These are phyloP conservation scores for Allium sativum DNA, from an alignment of 106 monocot species.

Conservation along the genomic window DNA sequence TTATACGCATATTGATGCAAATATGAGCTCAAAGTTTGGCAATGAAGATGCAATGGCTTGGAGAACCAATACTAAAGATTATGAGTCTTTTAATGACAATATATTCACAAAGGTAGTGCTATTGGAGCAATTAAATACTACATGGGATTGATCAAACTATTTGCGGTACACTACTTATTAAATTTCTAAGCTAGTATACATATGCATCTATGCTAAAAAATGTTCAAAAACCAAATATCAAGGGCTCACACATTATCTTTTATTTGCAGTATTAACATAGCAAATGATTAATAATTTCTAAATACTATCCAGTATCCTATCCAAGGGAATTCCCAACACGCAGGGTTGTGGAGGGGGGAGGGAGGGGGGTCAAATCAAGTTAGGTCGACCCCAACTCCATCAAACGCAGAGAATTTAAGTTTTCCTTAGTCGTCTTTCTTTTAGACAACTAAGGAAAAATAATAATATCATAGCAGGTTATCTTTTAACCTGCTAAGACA, in stretches of 20 bases:
- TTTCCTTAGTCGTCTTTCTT: too few relatives aligned
- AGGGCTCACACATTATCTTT: background rate
- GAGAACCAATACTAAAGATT: constrained; percentile 51
- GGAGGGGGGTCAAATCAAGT: too few relatives aligned
- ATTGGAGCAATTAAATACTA: constrained; percentile 73
- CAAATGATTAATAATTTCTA: too few relatives aligned
- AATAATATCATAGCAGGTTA: too few relatives aligned
- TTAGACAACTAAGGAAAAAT: too few relatives aligned
- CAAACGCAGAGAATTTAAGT: too few relatives aligned
- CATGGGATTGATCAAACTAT: constrained; percentile 91
- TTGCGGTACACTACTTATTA: constrained; percentile 78
- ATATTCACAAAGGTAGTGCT: constrained; percentile 65
- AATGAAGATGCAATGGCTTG: constrained; percentile 54
- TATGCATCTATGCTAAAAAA: background rate
- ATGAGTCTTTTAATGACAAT: constrained; percentile 33
- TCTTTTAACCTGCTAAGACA: too few relatives aligned
- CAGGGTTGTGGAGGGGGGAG: too few relatives aligned
- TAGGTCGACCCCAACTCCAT: too few relatives aligned
- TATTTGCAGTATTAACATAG: too few relatives aligned
- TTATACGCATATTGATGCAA: constrained; percentile 16
- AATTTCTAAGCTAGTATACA: background rate
- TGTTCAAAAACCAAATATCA: background rate
- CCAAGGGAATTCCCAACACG: too few relatives aligned
- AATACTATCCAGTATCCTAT: too few relatives aligned
- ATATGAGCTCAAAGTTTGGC: constrained; percentile 53